These are phyloP conservation scores for Podaxis mareebaensis DNA, from an alignment of 768 basidiomycete genomes.

Conservation along the genomic window DNA sequence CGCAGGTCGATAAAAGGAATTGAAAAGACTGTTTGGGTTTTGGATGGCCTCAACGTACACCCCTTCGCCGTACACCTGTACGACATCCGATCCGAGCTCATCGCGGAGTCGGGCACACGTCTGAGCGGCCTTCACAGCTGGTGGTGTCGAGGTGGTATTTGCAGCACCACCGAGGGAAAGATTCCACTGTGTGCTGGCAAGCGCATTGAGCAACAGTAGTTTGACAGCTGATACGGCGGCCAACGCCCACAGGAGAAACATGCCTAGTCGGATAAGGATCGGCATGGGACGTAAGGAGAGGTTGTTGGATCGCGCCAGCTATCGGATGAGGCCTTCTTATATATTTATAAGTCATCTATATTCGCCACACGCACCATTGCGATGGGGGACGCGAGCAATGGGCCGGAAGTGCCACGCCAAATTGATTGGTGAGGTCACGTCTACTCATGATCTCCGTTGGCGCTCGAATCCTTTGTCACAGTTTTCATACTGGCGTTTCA, in stretches of 20 bases:
- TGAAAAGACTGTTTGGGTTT: constrained; percentile 36
- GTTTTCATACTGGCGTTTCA: constrained; percentile 1
- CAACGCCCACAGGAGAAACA: constrained; percentile 11
- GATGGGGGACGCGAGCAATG: constrained; percentile 5
- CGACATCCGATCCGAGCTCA: constrained; percentile 10
- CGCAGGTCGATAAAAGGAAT: constrained; percentile 30
- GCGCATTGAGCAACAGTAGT: not conserved
- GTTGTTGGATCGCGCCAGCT: not conserved
- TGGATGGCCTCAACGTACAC: constrained; percentile 9
- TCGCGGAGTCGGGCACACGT: constrained; percentile 11
- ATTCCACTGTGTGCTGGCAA: constrained; percentile 3
- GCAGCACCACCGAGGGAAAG: not conserved
- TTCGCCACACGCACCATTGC: constrained; percentile 3
- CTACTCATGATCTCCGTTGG: constrained; percentile 2
- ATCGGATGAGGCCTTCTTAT: constrained; percentile 8
- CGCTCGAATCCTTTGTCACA: not conserved
- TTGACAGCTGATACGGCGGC: not conserved
- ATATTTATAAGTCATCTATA: constrained; percentile 11
- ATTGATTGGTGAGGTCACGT: constrained; percentile 1
- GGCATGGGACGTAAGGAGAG: constrained; percentile 16
- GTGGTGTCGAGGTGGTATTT: not conserved
- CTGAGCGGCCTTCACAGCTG: not conserved
- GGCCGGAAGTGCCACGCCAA: constrained; percentile 1
- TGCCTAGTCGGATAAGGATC: constrained; percentile 11
- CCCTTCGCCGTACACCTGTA: constrained; percentile 4